Evolutionary conservation across 805 yeast genomes (phyloP), one percentile per base, ranked within the genome.

Genomic region (Pichia rugopelliculosa): DNA sequence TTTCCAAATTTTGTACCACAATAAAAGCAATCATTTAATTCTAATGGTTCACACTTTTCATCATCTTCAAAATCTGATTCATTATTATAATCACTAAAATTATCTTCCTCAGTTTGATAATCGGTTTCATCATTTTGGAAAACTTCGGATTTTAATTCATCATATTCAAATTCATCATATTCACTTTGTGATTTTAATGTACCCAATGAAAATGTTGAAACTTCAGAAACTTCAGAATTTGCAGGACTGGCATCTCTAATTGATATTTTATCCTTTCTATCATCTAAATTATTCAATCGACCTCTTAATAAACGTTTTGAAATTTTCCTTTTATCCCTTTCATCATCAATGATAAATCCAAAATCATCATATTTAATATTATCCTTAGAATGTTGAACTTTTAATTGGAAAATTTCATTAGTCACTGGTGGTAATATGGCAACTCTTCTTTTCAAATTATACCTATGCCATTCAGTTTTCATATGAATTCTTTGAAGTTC

Each of bases 391-490:
- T 50, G 52, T n/a, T 41, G 44, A 10, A 66, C 60, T 40, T 66
- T 66, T 8, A 57, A 42, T 45, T 59, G 61, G 48, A 65, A 65
- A 3, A 54, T 42, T 10, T 58, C 56, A 10, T 64, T 60, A 36
- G 51, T 47, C 26, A 89, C 79, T 2, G 95, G 82, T 6, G 84
- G 79, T 46, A 89, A 67, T n/a, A 76, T 75, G 1, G 96, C 96
- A 21, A 93, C 96, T 55, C 96, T 75, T 67, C 99, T 80, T 62
- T 93, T 93, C 60, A 93, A 74, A 60, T 93, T 93, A 66, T 93
- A 93, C 53, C 99, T 76, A 62, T 93, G 99, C 99, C 99, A 93
- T 48, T 93, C 99, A 3, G 96, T 82, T 62, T 87, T 88, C 99
- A 93, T 93, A 64, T 93, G 99, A 54, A 75, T 76, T 53, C 98